A percentile compares a stretch with the other conserved stretches of the same genome.
Evolutionary conservation across 1,139 yeast species (phyloP).

Genomic region (Pneumocystis carinii): DNA sequence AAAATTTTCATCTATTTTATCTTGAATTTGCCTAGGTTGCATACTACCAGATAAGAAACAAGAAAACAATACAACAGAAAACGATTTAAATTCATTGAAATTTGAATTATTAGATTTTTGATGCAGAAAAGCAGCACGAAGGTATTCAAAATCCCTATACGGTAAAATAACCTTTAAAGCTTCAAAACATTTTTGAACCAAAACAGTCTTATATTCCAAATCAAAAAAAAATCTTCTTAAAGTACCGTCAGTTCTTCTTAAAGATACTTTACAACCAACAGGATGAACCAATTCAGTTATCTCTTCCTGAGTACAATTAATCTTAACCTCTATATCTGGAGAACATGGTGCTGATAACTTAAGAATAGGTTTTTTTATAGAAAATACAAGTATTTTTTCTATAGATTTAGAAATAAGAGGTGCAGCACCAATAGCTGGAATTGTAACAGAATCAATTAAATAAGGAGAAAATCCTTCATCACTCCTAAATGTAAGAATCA

Average conservation of each 20-base stretch:
- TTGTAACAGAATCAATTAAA: not conserved
- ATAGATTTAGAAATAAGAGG: not conserved
- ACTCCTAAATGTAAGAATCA: not conserved
- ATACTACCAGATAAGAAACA: constrained; percentile 10
- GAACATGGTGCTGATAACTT: constrained; percentile 1
- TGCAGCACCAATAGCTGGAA: not conserved
- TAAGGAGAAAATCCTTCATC: not conserved
- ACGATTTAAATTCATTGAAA: constrained; percentile 15
- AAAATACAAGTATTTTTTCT: not conserved
- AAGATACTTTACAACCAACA: constrained; percentile 1
- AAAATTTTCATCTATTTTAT: constrained; percentile 43
- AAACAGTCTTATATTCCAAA: constrained; percentile 13
- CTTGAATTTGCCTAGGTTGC: constrained; percentile 48
- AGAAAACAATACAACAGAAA: constrained; percentile 2
- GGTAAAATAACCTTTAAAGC: constrained; percentile 16
- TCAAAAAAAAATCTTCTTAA: constrained; percentile 6
- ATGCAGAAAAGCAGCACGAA: constrained; percentile 8
- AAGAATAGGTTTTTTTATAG: constrained; percentile 1
- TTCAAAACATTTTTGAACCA: constrained; percentile 16
- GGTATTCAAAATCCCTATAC: constrained; percentile 11
- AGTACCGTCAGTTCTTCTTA: not conserved
- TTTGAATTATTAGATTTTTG: constrained; percentile 9
- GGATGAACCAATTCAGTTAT: not conserved
- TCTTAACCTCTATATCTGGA: constrained; percentile 6
- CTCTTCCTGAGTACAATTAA: constrained; percentile 1